phyloP scores from a whole-genome alignment of 495 filamentous ascomycete species.

The Podospora conica region DNA sequence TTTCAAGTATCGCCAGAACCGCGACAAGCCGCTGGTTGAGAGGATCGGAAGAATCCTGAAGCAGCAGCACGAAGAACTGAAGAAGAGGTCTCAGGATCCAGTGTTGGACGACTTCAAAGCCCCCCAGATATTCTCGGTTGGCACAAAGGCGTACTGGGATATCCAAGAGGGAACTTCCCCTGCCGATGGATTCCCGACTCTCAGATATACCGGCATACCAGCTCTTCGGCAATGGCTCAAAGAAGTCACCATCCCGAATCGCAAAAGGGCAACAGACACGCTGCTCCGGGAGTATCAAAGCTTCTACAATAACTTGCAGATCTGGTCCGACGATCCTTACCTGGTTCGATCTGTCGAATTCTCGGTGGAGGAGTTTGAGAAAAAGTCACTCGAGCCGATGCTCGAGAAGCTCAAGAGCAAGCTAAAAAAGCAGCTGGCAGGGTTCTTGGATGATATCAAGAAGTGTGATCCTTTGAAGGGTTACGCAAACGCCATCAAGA shows the following conservation, averaged over 20 bases:
- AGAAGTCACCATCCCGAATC: slow-evolving; percentile 9
- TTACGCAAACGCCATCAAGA: neutral
- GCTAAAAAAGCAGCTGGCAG: neutral
- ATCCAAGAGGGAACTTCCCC: neutral
- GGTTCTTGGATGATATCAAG: neutral
- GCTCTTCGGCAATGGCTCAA: slow-evolving; percentile 14
- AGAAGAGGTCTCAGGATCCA: neutral
- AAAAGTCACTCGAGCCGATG: neutral
- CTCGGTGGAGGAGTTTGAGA: slow-evolving; percentile 1
- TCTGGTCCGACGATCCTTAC: slow-evolving; percentile 12
- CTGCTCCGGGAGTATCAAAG: slow-evolving; percentile 11
- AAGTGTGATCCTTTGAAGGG: slow-evolving; percentile 3
- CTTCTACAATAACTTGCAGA: slow-evolving; percentile 7
- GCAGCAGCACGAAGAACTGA: neutral
- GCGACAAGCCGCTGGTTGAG: neutral
- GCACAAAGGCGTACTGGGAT: slow-evolving; percentile 21
- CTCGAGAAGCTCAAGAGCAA: neutral
- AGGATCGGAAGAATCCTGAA: neutral
- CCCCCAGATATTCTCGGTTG: slow-evolving; percentile 8
- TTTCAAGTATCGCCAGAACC: neutral
- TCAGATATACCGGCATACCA: slow-evolving; percentile 23
- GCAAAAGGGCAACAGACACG: slow-evolving; percentile 4
- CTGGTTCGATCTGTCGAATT: neutral
- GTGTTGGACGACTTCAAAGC: neutral
- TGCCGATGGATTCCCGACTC: slow-evolving; percentile 14